Base-by-base conservation (phyloP, 2,329 filamentous ascomycete genomes). In the Colletotrichum sp. region DNA sequence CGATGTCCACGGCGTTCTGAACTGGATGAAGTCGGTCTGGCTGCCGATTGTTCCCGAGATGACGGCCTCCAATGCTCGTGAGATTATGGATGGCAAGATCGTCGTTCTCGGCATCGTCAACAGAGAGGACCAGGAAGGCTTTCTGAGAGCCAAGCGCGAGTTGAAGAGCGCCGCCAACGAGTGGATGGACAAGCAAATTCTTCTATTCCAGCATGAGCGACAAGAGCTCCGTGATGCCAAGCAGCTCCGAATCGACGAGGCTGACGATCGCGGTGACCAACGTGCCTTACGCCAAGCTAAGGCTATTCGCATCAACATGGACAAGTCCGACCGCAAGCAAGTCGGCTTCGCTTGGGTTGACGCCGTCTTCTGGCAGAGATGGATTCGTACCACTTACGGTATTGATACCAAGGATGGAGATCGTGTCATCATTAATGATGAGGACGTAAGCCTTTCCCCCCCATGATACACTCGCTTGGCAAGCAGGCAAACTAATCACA, bases 261-360 rank as follows among this genome's bases (percentile, higher is more conserved):
- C 97, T 6, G 94, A 98, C 82, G 96, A 98, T 82, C 93, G 95
- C 64, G 93, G 94, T 78, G 97, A 99, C 81, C 93, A 98, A 83
- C 92, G 96, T 66, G 96, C 95, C 13, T 85, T 98, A 73, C 90
- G 95, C 47, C 90, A 93, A 57, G 97, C 97, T 43, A 99, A 99
- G 88, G 93, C 91, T 76, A 98, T 98, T 80, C 92, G 93, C 36
- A 96, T 99, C 81, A 94, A 95, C 78, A 97, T 98, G 91, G 93
- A 96, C 78, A 93, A 94, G 81, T 91, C 95, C 66, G 92, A 95
- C 80, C 93, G 93, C 78, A 98, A 96, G 83, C 94, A 98, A 81
- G 95, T 98, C 55, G 91, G 92, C 11, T 99, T 99, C 83, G 97
- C 97, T 15, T 99, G 97, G 97, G 95, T 98, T 15, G 97, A 99